A percentile compares a stretch with the other conserved stretches of the same genome.
phyloP scores from a whole-genome alignment of 164 flowering plant genomes.

The Umbilicus rupestris region DNA sequence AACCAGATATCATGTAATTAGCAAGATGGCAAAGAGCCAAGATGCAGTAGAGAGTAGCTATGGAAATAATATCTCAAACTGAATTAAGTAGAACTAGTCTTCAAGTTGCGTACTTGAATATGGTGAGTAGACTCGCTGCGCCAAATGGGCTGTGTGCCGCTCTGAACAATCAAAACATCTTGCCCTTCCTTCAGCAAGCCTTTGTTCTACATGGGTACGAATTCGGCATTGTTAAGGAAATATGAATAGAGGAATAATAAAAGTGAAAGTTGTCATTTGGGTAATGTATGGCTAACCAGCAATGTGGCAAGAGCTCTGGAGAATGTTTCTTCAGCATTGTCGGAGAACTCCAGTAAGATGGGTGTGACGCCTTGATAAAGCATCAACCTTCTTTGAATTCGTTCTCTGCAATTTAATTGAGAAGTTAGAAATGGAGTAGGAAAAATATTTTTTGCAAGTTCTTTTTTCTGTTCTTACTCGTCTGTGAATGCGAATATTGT shows the following conservation, averaged over 20 bases:
- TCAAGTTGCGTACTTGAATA: constrained; percentile 84
- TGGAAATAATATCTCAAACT: neutral
- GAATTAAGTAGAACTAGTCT: neutral
- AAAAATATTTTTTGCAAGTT: neutral
- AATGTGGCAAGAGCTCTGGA: constrained; percentile 60
- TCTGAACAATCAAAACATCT: constrained; percentile 82
- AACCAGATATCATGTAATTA: no score
- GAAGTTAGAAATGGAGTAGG: neutral
- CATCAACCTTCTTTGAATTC: constrained; percentile 72
- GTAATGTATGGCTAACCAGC: constrained; percentile 29
- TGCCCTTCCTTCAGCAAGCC: constrained; percentile 55
- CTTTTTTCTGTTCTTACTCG: constrained; percentile 41
- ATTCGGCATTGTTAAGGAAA: neutral
- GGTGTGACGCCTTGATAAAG: constrained; percentile 89
- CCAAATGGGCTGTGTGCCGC: constrained; percentile 97
- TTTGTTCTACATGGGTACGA: constrained; percentile 32
- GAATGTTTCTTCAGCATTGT: constrained; percentile 91
- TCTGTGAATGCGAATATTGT: constrained; percentile 94
- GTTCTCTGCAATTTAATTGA: constrained; percentile 37
- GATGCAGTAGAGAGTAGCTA: neutral
- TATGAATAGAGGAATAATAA: neutral
- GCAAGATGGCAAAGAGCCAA: neutral
- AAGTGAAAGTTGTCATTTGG: neutral
- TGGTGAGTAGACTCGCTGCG: constrained; percentile 80
- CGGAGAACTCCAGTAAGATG: constrained; percentile 76